A percentile compares a stretch with the other conserved stretches of the same genome.
Conservation (phyloP, 83 land plant genomes). For the Larix sibirica region DNA sequence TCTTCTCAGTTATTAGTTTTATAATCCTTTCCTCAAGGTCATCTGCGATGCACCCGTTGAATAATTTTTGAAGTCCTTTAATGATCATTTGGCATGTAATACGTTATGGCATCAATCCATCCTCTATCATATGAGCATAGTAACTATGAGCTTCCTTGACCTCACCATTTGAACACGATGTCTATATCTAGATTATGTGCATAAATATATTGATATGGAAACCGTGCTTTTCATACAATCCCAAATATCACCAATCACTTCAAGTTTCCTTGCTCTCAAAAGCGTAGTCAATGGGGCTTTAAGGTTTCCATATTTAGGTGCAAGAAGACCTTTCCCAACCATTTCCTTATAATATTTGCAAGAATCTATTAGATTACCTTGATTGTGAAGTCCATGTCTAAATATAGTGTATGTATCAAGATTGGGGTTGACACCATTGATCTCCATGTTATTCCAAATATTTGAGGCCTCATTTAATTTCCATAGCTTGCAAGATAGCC, state of each 20-base stretch:
- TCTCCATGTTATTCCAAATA: constrained; percentile 57
- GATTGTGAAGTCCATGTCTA: constrained; percentile 49
- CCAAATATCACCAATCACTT: constrained; percentile 66
- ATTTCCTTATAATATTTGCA: constrained; percentile 51
- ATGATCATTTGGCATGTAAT: constrained; percentile 70
- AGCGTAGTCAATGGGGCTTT: constrained; percentile 52
- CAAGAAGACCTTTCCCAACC: constrained; percentile 48
- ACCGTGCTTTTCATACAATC: constrained; percentile 36
- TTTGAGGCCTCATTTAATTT: constrained; percentile 37
- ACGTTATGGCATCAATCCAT: constrained; percentile 63
- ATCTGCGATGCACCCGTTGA: constrained; percentile 51
- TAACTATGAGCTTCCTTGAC: constrained; percentile 65
- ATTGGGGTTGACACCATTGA: constrained; percentile 36
- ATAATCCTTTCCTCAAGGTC: constrained; percentile 69
- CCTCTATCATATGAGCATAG: constrained; percentile 68
- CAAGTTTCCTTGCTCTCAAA: constrained; percentile 51
- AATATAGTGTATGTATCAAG: constrained; percentile 48
- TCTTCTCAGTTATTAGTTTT: constrained; percentile 57
- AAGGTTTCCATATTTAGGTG: constrained; percentile 62
- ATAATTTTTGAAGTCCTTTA: constrained; percentile 59
- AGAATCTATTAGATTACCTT: constrained; percentile 31
- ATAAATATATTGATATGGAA: constrained; percentile 58
- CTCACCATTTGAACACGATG: constrained; percentile 53
- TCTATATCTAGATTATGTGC: constrained; percentile 80
- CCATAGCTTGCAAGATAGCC: constrained; percentile 61